Conservation (phyloP, 2,329 filamentous ascomycete genomes). For the Aspergillus japonicus region DNA sequence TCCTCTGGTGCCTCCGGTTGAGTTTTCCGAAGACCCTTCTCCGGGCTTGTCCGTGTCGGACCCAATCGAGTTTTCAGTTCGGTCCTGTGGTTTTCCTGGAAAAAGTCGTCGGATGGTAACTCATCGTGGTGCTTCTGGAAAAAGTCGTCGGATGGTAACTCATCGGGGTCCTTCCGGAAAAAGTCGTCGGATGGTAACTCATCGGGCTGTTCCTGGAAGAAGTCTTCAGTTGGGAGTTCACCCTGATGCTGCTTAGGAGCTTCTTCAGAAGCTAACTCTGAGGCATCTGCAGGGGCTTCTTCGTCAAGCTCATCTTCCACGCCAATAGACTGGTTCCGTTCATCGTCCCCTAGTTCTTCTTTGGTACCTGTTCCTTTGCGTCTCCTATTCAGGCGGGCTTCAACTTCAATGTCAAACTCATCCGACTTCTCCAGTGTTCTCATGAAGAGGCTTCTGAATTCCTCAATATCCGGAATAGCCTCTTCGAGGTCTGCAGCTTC, state of each 20-base stretch:
- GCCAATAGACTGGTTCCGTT: constrained; percentile 1
- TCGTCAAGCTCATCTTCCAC: not conserved
- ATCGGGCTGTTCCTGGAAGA: no score
- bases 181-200: no score
- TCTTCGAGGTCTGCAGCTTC: not conserved
- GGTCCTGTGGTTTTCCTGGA: no score
- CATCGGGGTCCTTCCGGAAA: no score
- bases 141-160: no score
- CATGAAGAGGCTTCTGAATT: constrained; percentile 5
- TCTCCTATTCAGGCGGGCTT: constrained; percentile 19
- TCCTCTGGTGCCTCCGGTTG: not conserved
- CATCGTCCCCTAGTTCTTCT: constrained; percentile 22
- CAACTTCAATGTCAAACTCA: constrained; percentile 28
- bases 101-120: no score
- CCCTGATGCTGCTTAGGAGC: no score
- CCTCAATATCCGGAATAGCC: not conserved
- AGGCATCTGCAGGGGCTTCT: not conserved
- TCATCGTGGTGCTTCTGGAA: no score
- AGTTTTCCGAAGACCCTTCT: not conserved
- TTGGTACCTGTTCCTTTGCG: constrained; percentile 16
- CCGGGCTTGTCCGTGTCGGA: no score
- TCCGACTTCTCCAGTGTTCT: constrained; percentile 23
- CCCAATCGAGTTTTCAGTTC: no score
- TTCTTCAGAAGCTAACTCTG: not conserved
- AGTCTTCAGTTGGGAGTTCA: no score